Base-by-base conservation (phyloP, 2,329 filamentous ascomycete genomes). In the Phialophora verrucosa region DNA sequence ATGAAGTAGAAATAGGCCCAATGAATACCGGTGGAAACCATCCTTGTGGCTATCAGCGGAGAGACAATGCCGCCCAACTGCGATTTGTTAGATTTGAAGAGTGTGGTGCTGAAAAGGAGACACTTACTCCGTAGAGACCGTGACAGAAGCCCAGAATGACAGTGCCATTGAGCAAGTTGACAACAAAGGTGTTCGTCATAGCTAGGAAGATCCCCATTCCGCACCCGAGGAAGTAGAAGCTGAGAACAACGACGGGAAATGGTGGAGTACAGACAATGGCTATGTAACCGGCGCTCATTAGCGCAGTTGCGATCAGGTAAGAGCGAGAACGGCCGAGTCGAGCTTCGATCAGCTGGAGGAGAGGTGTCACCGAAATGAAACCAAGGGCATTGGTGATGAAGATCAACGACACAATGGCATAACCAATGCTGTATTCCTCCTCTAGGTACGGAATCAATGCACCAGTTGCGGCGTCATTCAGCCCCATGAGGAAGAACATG, bases 371-470 rank as follows among this genome's bases (percentile, higher is more conserved):
- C 12, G 84, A 76, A 73, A 96, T 88, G 79, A 92, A 96, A 17
- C 92, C 92, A 4, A 89, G 70, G 0, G 92, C 91, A 72, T 91
- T 91, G 53, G 89, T 86, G 32, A 95, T 85, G 80, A 95, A 96
- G 73, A 96, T 91, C 44, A 94, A 81, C 1, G 92, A 94, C 2
- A 95, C 90, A 8, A 92, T 78, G 2, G 88, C 90, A 75, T 95
- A 94, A 50, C 89, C 89, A 63, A 95, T 91, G 65, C 83, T 71
- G 74, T 94, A 96, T 73, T 90, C 86, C 76, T 80, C 82, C 75
- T 94, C 90, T 77, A 96, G 90, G 74, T 92, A 92, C 0, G 92
- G 91, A 71, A 96, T 91, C 64, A 95, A 75, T 11, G 91, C 91
- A 74, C 92, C 92, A 1, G 91, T 87, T 0, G 90, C 88, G 50